These are phyloP conservation scores for Boletus reticulatus DNA, from an alignment of 768 basidiomycete genomes.

Conservation along the genomic window DNA sequence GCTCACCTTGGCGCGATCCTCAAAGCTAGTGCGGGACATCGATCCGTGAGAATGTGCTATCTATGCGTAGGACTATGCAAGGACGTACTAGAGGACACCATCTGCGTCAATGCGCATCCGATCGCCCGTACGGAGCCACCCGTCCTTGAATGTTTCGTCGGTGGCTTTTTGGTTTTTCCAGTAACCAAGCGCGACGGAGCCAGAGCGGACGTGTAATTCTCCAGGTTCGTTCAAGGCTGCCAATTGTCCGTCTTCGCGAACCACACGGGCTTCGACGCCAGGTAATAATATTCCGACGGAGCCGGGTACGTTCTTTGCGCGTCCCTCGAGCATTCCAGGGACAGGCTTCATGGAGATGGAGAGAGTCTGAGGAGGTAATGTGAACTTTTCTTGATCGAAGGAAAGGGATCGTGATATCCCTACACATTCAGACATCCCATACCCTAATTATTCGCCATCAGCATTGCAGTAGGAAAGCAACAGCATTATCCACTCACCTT, in stretches of 20 bases:
- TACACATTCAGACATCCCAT: conserved; percentile 71
- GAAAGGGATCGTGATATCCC: conserved; percentile 22
- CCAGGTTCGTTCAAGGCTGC: conserved; percentile 58
- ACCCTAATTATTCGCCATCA: conserved; percentile 42
- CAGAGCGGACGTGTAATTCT: conserved; percentile 59
- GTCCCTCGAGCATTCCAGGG: conserved; percentile 46
- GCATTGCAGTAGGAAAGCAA: background rate
- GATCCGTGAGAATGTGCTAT: background rate
- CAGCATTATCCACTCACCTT: conserved; percentile 40
- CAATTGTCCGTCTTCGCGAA: conserved; percentile 56
- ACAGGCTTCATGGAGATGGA: conserved; percentile 43
- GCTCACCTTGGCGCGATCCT: conserved; percentile 71
- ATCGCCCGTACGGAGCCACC: conserved; percentile 80
- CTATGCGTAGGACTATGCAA: background rate
- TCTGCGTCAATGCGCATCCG: conserved; percentile 58
- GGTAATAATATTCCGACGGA: conserved; percentile 60
- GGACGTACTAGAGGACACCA: conserved; percentile 62
- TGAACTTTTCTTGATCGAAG: background rate
- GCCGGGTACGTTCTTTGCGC: conserved; percentile 37
- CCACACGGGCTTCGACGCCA: conserved; percentile 60
- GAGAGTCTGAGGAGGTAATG: conserved; percentile 46
- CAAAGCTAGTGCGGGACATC: conserved; percentile 45
- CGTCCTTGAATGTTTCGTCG: conserved; percentile 58
- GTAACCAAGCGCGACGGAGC: conserved; percentile 63
- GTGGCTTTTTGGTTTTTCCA: conserved; percentile 70